Conservation (phyloP, 495 filamentous ascomycete genomes). For the Articulospora tetracladia region DNA sequence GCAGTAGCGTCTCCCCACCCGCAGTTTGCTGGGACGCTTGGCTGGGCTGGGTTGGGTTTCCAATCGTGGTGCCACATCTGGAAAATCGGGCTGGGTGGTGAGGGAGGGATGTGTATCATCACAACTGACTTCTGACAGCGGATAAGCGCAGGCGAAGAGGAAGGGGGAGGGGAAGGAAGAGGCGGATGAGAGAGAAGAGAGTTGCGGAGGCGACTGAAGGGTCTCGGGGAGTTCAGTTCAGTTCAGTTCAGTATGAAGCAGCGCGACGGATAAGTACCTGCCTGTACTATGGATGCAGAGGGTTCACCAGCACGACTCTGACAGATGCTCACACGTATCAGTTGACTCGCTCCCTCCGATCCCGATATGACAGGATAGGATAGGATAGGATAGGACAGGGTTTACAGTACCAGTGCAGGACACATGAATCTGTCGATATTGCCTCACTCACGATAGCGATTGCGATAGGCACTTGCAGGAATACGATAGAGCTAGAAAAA, state of each 20-base stretch:
- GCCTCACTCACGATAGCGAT: too few relatives aligned
- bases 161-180: too few relatives aligned
- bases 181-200: too few relatives aligned
- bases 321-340: neutral
- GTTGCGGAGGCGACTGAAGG: too few relatives aligned
- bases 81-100: neutral
- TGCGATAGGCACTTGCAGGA: too few relatives aligned
- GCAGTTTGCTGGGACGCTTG: neutral
- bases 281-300: neutral
- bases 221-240: neutral
- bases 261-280: neutral
- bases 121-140: conserved; percentile 10
- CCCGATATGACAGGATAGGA: too few relatives aligned
- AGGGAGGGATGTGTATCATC: neutral
- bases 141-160: neutral
- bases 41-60: neutral
- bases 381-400: too few relatives aligned
- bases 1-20: neutral
- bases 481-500: too few relatives aligned
- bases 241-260: neutral
- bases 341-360: too few relatives aligned
- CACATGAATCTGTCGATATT: too few relatives aligned
- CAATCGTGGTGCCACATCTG: neutral
- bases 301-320: neutral
- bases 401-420: too few relatives aligned